Conservation (phyloP, 306 rosid genomes). For the Prunus mongolica region DNA sequence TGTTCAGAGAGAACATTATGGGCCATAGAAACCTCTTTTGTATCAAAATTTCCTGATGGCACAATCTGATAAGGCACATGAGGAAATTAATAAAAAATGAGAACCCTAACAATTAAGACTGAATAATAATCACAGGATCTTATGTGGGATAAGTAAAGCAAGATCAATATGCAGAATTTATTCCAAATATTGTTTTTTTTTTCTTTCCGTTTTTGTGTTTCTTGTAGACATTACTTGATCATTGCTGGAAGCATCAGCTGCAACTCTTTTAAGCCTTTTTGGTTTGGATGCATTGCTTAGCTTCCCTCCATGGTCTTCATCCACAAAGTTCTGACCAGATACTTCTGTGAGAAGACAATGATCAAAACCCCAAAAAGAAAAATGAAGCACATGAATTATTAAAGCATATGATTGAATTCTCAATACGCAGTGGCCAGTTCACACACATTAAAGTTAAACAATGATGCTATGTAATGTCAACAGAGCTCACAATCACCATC, state of each 20-base stretch:
- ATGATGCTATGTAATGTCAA: neutral
- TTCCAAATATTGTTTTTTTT: neutral
- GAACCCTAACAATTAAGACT: neutral
- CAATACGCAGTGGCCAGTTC: neutral
- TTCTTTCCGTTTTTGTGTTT: neutral
- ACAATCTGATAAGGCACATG: constrained; percentile 34
- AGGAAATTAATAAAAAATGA: constrained; percentile 7
- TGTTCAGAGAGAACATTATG: constrained; percentile 25
- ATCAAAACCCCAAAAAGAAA: neutral
- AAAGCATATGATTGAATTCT: neutral
- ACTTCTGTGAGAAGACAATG: constrained; percentile 44
- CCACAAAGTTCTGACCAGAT: constrained; percentile 77
- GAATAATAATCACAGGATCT: neutral
- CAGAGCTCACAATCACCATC: neutral
- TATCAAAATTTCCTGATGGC: constrained; percentile 33
- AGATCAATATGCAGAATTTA: constrained; percentile 2
- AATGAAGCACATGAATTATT: neutral
- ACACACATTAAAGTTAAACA: neutral
- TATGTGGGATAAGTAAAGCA: neutral
- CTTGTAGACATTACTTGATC: constrained; percentile 44
- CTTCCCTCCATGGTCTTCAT: constrained; percentile 39
- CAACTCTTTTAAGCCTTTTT: constrained; percentile 51
- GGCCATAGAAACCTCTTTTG: constrained; percentile 28
- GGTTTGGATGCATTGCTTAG: constrained; percentile 36
- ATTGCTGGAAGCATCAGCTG: constrained; percentile 31